Evolutionary conservation across 352 stramenopile genomes (phyloP).

Genomic region (Globisporangium spiculum): DNA sequence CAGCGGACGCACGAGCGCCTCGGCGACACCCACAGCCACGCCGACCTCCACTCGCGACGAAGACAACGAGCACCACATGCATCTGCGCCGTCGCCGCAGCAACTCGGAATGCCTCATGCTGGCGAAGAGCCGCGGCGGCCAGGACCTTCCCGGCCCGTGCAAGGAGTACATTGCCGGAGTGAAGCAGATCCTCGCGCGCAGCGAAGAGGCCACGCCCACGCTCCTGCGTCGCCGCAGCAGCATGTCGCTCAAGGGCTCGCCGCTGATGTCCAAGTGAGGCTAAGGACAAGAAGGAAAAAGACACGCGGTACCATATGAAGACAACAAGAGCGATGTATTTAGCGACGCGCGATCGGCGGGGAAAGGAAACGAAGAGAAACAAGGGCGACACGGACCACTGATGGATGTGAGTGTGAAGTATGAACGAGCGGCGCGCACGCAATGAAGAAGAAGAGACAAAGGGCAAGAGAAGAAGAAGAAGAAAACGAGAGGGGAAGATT

Average conservation of each 20-base stretch:
- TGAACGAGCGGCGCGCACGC: neutral
- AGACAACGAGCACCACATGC: conserved; percentile 28
- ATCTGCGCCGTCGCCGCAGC: conserved; percentile 56
- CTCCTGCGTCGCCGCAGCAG: conserved; percentile 54
- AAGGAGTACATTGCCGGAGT: conserved; percentile 85
- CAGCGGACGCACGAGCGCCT: conserved; percentile 18
- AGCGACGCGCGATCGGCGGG: neutral
- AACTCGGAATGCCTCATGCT: conserved; percentile 83
- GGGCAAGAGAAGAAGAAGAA: neutral
- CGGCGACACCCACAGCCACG: conserved; percentile 27
- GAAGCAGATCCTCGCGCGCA: conserved; percentile 81
- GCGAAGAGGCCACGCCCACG: conserved; percentile 39
- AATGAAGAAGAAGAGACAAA: conserved; percentile 5
- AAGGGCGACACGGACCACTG: neutral
- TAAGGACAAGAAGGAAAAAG: neutral
- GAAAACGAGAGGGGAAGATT: neutral
- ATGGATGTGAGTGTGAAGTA: conserved; percentile 8
- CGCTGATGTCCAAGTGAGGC: conserved; percentile 24
- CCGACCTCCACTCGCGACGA: conserved; percentile 35
- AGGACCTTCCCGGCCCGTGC: conserved; percentile 66
- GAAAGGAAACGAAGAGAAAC: neutral
- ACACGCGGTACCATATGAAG: conserved; percentile 1
- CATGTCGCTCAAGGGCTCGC: conserved; percentile 50
- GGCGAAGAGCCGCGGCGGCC: conserved; percentile 47
- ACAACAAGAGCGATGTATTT: conserved; percentile 19